Evolutionary conservation across 345 rosid genomes (phyloP).

Genomic region (Citrus sp.): DNA sequence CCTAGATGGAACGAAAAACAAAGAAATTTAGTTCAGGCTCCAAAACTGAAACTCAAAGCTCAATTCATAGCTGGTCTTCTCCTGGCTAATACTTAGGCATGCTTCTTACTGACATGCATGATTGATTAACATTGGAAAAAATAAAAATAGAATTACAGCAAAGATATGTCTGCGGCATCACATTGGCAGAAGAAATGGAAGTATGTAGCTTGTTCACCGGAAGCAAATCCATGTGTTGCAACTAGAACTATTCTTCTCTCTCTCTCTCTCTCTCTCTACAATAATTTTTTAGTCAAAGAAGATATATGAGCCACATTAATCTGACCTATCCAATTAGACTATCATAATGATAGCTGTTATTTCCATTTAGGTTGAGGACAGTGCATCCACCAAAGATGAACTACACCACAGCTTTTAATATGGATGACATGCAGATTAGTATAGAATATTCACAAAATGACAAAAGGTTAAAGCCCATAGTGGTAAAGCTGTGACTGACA

Average conservation of each 20-base stretch:
- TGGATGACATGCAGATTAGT: neutral
- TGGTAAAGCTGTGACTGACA: neutral
- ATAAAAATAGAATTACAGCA: neutral
- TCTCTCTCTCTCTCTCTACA: neutral
- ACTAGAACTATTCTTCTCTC: neutral
- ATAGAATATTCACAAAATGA: neutral
- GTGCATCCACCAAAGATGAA: neutral
- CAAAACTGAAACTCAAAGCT: neutral
- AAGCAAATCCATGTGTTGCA: neutral
- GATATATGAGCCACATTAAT: neutral
- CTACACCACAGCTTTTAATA: neutral
- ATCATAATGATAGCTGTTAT: neutral
- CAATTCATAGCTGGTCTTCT: neutral
- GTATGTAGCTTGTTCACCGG: neutral
- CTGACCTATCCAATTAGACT: neutral
- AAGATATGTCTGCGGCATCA: neutral
- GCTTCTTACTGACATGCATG: neutral
- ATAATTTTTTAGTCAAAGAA: neutral
- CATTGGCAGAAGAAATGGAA: neutral
- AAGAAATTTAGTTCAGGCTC: neutral
- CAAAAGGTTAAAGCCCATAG: neutral
- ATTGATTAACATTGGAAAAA: neutral
- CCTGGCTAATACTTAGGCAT: neutral
- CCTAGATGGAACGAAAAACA: constrained; percentile 31
- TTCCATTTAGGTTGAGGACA: neutral